Evolutionary conservation across 1,284 basidiomycete genomes (phyloP), one percentile per base, ranked within the genome.

Genomic region (Cystobasidium slooffiae): DNA sequence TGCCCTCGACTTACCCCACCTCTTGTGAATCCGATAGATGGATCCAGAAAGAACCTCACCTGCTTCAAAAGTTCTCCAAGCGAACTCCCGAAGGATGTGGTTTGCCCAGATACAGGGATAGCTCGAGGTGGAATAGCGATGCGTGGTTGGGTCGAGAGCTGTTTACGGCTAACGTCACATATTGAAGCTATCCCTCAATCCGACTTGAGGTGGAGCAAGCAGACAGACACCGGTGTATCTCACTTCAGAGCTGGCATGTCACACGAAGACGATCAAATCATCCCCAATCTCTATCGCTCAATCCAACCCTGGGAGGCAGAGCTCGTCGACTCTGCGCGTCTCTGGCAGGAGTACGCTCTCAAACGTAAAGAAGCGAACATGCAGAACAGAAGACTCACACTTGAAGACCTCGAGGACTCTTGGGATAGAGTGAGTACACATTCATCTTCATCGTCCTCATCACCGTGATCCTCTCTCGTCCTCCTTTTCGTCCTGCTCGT

Each of bases 261-360:
- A 18, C 75, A 69, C 59, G 68, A 75, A 46, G 82, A 82, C 24
- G 58, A 62, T 41, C 92, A 94, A 80, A 87, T 96, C 53, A 97
- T 98, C 81, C 96, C 96, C 49, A 98, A 97, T 83, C 83, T 99
- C 83, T 99, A 97, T 85, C 93, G 96, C 72, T 99, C 98, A 84
- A 88, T 99, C 24, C 93, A 97, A 81, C 96, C 96, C 39, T 99
- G 97, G 97, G 94, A 98, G 82, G 93, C 96, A 0, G 97, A 99
- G 83, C 99, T 99, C 85, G 84, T 97, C 77, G 97, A 99, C 82
- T 97, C 94, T 6, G 94, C 94, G 51, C 93, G 97, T 77, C 97
- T 99, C 39, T 99, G 97, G 97, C 93, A 92, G 1, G 97, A 99
- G 84, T 99, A 99, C 82, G 97, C 97, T 0, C 93, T 97, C 92